phyloP scores from a whole-genome alignment of 768 basidiomycete genomes.

The Strobilomyces echinocephalus region DNA sequence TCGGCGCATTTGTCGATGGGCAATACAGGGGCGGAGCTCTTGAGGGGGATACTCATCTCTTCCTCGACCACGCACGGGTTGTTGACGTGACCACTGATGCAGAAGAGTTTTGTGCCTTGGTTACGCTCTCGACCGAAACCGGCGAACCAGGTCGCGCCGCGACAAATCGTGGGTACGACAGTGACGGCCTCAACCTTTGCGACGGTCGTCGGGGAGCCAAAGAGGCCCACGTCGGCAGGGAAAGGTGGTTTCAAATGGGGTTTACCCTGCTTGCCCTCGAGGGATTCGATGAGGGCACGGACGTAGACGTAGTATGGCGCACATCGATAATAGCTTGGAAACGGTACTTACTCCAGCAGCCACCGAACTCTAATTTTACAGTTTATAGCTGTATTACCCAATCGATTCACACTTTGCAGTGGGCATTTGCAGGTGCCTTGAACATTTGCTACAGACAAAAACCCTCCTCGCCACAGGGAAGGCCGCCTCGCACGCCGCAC shows the following conservation, averaged over 20 bases:
- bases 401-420: too few species aligned
- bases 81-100: conserved; percentile 96
- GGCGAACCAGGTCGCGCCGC: conserved; percentile 86
- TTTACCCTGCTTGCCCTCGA: conserved; percentile 98
- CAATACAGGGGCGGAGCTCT: conserved; percentile 91
- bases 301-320: too few species aligned
- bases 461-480: too few species aligned
- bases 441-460: too few species aligned
- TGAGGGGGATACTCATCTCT: conserved; percentile 96
- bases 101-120: conserved; percentile 95
- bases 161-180: conserved; percentile 93
- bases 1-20: conserved; percentile 79
- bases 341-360: too few species aligned
- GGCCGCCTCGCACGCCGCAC: too few species aligned
- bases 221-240: conserved; percentile 96
- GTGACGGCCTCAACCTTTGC: conserved; percentile 99
- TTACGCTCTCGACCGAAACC: conserved; percentile 89
- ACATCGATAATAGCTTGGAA: too few species aligned
- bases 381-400: too few species aligned
- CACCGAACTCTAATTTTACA: too few species aligned
- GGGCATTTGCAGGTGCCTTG: too few species aligned
- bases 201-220: conserved; percentile 95
- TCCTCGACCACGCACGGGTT: conserved; percentile 99
- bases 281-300: conserved; percentile 93
- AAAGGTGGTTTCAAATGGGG: conserved; percentile 97